phyloP scores from a whole-genome alignment of 129 eudicot species.

The Flaveria robusta region DNA sequence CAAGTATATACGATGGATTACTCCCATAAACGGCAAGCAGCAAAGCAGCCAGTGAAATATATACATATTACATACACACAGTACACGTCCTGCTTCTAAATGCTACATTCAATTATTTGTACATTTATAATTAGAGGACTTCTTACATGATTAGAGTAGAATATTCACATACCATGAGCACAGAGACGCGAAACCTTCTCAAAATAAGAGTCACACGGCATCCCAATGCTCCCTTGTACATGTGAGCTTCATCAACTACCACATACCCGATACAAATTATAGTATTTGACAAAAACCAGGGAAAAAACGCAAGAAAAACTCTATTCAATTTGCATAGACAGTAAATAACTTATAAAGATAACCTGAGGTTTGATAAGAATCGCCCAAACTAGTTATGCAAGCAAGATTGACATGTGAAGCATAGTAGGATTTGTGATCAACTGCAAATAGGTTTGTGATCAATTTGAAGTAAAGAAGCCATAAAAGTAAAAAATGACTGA shows the following conservation, averaged over 20 bases:
- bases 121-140: background rate
- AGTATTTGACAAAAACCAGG: slow-evolving; percentile 1
- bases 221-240: slow-evolving; percentile 92
- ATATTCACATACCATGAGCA: slow-evolving; percentile 62
- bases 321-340: background rate
- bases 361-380: slow-evolving; percentile 85
- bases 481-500: slow-evolving; percentile 18
- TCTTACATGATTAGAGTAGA: background rate
- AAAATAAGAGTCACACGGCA: slow-evolving; percentile 87
- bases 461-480: slow-evolving; percentile 17
- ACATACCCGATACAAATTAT: slow-evolving; percentile 50
- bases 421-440: slow-evolving; percentile 94
- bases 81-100: too few relatives aligned
- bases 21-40: too few relatives aligned
- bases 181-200: slow-evolving; percentile 82
- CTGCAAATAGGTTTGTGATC: slow-evolving; percentile 46
- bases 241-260: slow-evolving; percentile 93
- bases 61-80: too few relatives aligned
- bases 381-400: slow-evolving; percentile 70
- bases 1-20: too few relatives aligned
- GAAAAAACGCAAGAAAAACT: background rate
- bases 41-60: too few relatives aligned
- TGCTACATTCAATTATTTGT: too few relatives aligned
- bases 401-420: slow-evolving; percentile 89
- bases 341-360: slow-evolving; percentile 21